Evolutionary conservation across 805 yeast species (phyloP).

Genomic region (Kazachstania viticola): DNA sequence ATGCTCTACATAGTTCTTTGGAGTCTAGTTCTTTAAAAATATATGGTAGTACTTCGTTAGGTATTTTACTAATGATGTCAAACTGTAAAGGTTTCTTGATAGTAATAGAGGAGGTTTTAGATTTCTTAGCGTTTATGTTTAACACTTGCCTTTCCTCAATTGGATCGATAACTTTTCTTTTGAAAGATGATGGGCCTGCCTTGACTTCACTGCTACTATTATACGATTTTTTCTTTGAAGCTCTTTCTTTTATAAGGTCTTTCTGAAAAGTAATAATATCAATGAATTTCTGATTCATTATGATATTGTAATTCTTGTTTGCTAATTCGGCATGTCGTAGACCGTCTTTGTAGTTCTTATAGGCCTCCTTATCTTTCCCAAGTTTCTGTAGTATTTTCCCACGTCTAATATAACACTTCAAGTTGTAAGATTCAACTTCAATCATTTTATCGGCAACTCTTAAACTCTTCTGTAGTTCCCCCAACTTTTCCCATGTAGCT

Average conservation of each 20-base stretch:
- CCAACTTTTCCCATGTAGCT: slow-evolving; percentile 21
- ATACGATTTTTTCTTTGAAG: too few relatives aligned
- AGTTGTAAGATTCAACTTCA: slow-evolving; percentile 17
- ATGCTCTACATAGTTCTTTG: slow-evolving; percentile 11
- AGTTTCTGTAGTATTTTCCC: slow-evolving; percentile 18
- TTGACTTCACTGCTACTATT: neutral
- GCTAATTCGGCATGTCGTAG: slow-evolving; percentile 8
- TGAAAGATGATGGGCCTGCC: neutral
- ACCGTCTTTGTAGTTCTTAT: slow-evolving; percentile 11
- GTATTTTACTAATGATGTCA: slow-evolving; percentile 15
- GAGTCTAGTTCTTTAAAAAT: slow-evolving; percentile 12
- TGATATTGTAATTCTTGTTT: slow-evolving; percentile 5
- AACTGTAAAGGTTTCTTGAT: neutral
- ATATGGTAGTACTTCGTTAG: slow-evolving; percentile 16
- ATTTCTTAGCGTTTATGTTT: neutral
- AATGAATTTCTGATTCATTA: slow-evolving; percentile 7
- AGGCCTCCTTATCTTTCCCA: slow-evolving; percentile 13
- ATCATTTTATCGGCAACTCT: slow-evolving; percentile 13
- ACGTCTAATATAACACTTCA: slow-evolving; percentile 18
- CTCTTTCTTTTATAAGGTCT: slow-evolving; percentile 5
- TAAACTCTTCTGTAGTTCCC: slow-evolving; percentile 14
- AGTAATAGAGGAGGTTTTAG: too few relatives aligned
- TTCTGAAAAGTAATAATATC: slow-evolving; percentile 10
- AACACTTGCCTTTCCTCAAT: slow-evolving; percentile 7
- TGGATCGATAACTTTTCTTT: slow-evolving; percentile 15